Evolutionary conservation across 2,329 filamentous ascomycete species (phyloP), one percentile per base, ranked within the genome.

Genomic region (Claviceps lovelessii): DNA sequence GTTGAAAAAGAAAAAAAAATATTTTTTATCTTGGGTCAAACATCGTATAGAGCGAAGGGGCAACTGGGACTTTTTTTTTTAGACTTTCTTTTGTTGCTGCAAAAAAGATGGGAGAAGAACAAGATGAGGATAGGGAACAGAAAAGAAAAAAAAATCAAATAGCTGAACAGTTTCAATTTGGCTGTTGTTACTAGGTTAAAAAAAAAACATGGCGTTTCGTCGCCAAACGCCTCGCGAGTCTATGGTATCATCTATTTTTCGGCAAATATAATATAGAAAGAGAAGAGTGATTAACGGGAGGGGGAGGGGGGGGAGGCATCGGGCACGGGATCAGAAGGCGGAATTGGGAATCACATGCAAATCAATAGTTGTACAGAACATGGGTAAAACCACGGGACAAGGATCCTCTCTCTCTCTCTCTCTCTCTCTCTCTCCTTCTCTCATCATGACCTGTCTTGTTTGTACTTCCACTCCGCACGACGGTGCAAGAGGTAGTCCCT

Each of bases 401-500:
- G 11, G 35, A 8, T 4, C 4, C 1, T 10, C 35, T 13, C 31
- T 33, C 31, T 33, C 9, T 33, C 5, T 33, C 6, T 33, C 31
- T 33, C 31, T 33, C 31, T 33, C 31, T 6, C 9, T 9, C 31
- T 33, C 31, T 33, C 31, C 5, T 4, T 39, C 5, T 3, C n/a
- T 23, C 6, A 23, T 17, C n/a, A 44, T 52, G 10, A 51, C 19
- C 56, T 52, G 39, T 61, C 60, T 11, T 59, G 67, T 55, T 72
- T 74, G 69, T 73, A 76, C 68, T 76, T 79, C 78, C 78, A 81
- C 62, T 70, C 65, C 0, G 77, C 76, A 42, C 69, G 64, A 15
- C 78, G 70, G 60, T 81, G 77, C 54, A 80, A 67, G 63, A 72
- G 64, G 57, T 80, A 80, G 55, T 81, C 78, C 59, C 71, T 71